A percentile compares a stretch with the other conserved stretches of the same genome.
phyloP scores from a whole-genome alignment of 2,329 filamentous ascomycete species.

The Teratosphaeria destructans region DNA sequence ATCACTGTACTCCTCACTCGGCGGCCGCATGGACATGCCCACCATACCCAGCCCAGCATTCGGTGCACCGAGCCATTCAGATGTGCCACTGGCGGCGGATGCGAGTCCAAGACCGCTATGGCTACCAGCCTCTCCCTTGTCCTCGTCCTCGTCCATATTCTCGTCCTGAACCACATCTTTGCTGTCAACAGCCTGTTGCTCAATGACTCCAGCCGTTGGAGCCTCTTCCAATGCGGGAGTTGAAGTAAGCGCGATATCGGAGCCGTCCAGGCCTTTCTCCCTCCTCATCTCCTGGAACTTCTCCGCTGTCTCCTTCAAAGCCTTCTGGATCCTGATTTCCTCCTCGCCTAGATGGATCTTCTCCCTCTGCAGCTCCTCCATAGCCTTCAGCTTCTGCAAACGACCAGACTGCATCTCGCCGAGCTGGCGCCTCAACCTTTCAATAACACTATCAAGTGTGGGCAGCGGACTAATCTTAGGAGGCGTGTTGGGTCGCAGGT shows the following conservation, averaged over 20 bases:
- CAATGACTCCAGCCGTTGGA: background rate
- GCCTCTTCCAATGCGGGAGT: background rate
- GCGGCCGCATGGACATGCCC: background rate
- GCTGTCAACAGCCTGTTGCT: background rate
- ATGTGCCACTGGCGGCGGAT: background rate
- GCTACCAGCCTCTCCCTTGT: background rate
- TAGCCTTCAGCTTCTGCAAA: conserved; percentile 48
- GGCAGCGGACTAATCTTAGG: conserved; percentile 71
- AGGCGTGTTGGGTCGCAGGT: conserved; percentile 46
- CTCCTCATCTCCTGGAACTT: conserved; percentile 51
- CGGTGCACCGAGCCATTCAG: background rate
- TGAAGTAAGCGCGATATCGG: background rate
- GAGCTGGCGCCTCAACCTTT: conserved; percentile 52
- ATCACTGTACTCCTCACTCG: background rate
- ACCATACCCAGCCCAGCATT: background rate
- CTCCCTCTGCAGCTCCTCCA: conserved; percentile 59
- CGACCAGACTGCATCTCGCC: conserved; percentile 51
- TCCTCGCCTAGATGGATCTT: conserved; percentile 57
- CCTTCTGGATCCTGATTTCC: conserved; percentile 67
- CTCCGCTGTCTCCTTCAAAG: conserved; percentile 72
- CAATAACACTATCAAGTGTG: conserved; percentile 56
- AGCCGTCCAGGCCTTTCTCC: conserved; percentile 32
- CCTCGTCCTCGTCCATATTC: background rate
- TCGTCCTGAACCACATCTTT: background rate
- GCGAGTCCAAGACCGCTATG: background rate